A percentile compares a stretch with the other conserved stretches of the same genome.
phyloP scores from a whole-genome alignment of 1,284 basidiomycete genomes.

The Phylloporus gajari region DNA sequence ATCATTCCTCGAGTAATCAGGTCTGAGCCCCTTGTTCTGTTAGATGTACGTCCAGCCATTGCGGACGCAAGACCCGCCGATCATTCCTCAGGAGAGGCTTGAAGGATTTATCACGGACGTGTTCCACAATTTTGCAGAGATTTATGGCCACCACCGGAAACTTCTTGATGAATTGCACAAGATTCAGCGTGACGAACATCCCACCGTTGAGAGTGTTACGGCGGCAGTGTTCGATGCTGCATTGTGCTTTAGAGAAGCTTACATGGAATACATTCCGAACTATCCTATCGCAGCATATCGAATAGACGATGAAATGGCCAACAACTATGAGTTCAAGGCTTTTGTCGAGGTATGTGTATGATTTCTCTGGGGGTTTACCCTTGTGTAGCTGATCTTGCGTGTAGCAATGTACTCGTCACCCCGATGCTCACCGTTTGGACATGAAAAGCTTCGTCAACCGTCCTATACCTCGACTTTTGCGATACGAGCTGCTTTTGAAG shows the following conservation, averaged over 20 bases:
- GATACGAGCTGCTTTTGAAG: conserved; percentile 89
- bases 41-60: conserved; percentile 85
- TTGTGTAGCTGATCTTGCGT: conserved; percentile 12
- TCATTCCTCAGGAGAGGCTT: conserved; percentile 78
- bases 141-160: conserved; percentile 77
- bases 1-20: conserved; percentile 4
- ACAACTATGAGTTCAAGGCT: conserved; percentile 80
- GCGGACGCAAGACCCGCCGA: conserved; percentile 76
- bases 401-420: conserved; percentile 76
- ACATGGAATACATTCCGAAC: conserved; percentile 92
- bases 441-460: conserved; percentile 91
- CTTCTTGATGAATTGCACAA: conserved; percentile 85
- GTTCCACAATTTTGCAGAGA: conserved; percentile 91
- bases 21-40: conserved; percentile 18
- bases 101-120: conserved; percentile 87
- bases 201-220: conserved; percentile 83
- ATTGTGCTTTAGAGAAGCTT: conserved; percentile 92
- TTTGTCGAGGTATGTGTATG: conserved; percentile 80
- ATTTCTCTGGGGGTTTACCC: neutral
- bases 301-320: conserved; percentile 88
- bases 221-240: conserved; percentile 90
- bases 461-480: conserved; percentile 87
- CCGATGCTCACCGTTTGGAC: conserved; percentile 80
- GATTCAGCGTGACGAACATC: conserved; percentile 91
- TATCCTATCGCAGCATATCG: conserved; percentile 94